Evolutionary conservation across 495 filamentous ascomycete genomes (phyloP).

Genomic region (Penicillium samsonianum): DNA sequence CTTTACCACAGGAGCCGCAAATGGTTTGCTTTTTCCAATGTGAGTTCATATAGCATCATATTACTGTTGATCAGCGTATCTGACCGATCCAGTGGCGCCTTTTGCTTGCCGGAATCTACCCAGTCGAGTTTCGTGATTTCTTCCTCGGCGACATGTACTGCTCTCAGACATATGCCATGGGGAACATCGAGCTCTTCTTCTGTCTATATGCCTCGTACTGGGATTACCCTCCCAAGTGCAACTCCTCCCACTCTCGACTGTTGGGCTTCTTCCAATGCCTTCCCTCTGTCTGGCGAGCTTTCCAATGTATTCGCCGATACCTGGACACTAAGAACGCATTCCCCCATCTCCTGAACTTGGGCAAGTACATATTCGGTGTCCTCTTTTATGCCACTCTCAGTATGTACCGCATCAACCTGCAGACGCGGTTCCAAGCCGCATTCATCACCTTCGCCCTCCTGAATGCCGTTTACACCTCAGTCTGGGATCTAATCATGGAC

Average conservation of each 20-base stretch:
- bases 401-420: slow-evolving; percentile 74
- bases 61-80: neutral
- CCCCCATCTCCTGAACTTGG: slow-evolving; percentile 89
- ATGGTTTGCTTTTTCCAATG: slow-evolving; percentile 84
- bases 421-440: slow-evolving; percentile 55
- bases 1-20: slow-evolving; percentile 74
- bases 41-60: slow-evolving; percentile 46
- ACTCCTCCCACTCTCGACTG: slow-evolving; percentile 78
- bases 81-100: slow-evolving; percentile 69
- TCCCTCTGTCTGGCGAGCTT: slow-evolving; percentile 81
- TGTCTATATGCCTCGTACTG: slow-evolving; percentile 83
- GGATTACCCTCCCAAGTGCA: slow-evolving; percentile 72
- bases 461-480: slow-evolving; percentile 78
- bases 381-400: slow-evolving; percentile 73
- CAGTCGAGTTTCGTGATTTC: slow-evolving; percentile 96
- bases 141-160: slow-evolving; percentile 98
- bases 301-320: slow-evolving; percentile 92
- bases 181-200: slow-evolving; percentile 91
- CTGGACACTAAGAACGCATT: slow-evolving; percentile 82
- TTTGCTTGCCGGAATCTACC: slow-evolving; percentile 80
- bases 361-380: slow-evolving; percentile 87
- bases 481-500: slow-evolving; percentile 99
- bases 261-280: slow-evolving; percentile 85
- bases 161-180: slow-evolving; percentile 85
- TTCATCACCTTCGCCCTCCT: slow-evolving; percentile 79